Conservation (phyloP, 2,329 filamentous ascomycete genomes). For the Aureobasidium sp. region DNA sequence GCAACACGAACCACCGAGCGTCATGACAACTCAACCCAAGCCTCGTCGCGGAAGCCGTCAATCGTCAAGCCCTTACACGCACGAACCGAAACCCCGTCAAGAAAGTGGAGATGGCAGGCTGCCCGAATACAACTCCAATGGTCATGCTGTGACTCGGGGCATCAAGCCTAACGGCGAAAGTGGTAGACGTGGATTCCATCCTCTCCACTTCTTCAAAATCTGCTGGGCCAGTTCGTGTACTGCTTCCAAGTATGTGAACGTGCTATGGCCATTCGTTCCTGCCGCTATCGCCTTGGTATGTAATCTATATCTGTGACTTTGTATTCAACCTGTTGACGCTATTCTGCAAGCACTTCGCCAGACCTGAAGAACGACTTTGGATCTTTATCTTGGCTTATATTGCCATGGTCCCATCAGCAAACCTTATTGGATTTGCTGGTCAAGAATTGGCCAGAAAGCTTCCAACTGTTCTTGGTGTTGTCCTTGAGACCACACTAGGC, state of each 20-base stretch:
- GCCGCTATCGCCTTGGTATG: slow-evolving; percentile 36
- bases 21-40: slow-evolving; percentile 17
- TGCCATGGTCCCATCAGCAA: slow-evolving; percentile 45
- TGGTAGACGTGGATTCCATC: slow-evolving; percentile 39
- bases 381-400: slow-evolving; percentile 45
- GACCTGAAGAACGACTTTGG: slow-evolving; percentile 34
- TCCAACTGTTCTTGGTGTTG: slow-evolving; percentile 62
- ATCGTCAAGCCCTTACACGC: neutral
- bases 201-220: slow-evolving; percentile 37
- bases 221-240: slow-evolving; percentile 40
- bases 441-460: slow-evolving; percentile 66
- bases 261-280: slow-evolving; percentile 45
- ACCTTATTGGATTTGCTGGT: slow-evolving; percentile 54
- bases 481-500: slow-evolving; percentile 50
- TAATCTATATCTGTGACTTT: neutral
- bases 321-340: neutral
- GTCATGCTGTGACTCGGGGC: slow-evolving; percentile 36
- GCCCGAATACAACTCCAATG: slow-evolving; percentile 38
- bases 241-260: slow-evolving; percentile 41
- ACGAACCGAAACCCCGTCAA: slow-evolving; percentile 14
- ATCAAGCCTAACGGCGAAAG: slow-evolving; percentile 43
- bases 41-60: slow-evolving; percentile 5
- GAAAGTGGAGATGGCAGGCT: slow-evolving; percentile 22
- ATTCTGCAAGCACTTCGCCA: slow-evolving; percentile 35
- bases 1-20: neutral